Conservation (phyloP, 2,329 filamentous ascomycete species). For the Fusarium sororula region DNA sequence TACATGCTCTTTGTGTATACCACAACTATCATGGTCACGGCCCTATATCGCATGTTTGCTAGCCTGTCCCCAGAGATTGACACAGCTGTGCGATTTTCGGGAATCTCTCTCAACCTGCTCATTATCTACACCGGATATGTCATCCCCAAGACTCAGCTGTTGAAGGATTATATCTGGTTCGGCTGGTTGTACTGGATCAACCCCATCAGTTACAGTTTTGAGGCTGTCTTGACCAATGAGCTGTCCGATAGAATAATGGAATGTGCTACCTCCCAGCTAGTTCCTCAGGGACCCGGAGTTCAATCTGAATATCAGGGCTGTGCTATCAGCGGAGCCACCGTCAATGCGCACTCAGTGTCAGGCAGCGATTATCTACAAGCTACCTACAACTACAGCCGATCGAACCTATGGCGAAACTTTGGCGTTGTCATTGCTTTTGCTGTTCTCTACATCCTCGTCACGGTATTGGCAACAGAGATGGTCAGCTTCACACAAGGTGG, state of each 20-base stretch:
- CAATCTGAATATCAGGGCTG: slow-evolving; percentile 62
- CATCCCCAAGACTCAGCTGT: slow-evolving; percentile 63
- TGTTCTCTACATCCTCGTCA: slow-evolving; percentile 30
- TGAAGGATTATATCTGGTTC: slow-evolving; percentile 73
- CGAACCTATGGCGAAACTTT: slow-evolving; percentile 37
- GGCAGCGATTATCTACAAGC: slow-evolving; percentile 63
- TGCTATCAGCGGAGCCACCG: slow-evolving; percentile 59
- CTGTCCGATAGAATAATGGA: slow-evolving; percentile 62
- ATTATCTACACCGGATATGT: slow-evolving; percentile 74
- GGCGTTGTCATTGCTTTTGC: slow-evolving; percentile 34
- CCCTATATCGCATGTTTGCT: slow-evolving; percentile 63
- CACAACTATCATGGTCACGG: slow-evolving; percentile 63
- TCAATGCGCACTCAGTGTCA: slow-evolving; percentile 48
- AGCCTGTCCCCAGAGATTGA: slow-evolving; percentile 67
- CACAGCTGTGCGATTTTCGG: slow-evolving; percentile 68
- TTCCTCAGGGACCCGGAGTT: slow-evolving; percentile 55
- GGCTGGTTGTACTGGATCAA: slow-evolving; percentile 73
- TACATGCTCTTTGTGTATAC: slow-evolving; percentile 70
- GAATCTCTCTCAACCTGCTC: slow-evolving; percentile 66
- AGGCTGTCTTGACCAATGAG: slow-evolving; percentile 66
- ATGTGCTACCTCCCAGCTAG: slow-evolving; percentile 55
- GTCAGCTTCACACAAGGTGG: slow-evolving; percentile 57
- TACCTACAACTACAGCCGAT: slow-evolving; percentile 56
- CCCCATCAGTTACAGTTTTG: slow-evolving; percentile 72
- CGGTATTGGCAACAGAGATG: slow-evolving; percentile 28